Base-by-base conservation (phyloP, 495 filamentous ascomycete genomes). In the Paragyromitra xinjiangensis region DNA sequence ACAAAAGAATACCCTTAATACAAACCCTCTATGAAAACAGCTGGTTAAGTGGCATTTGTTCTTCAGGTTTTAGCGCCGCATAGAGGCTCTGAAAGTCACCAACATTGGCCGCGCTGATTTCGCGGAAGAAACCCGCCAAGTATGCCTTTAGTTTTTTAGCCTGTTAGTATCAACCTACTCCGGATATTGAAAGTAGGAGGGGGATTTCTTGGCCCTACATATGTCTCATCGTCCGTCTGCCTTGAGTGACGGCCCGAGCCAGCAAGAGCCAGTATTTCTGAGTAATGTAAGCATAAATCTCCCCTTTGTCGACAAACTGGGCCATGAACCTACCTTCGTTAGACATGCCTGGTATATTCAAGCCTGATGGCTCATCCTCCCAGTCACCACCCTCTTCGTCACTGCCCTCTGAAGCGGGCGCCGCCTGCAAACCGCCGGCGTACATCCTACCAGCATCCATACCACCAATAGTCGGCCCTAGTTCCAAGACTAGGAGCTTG, bases 401-500 rank as follows among this genome's bases (percentile, higher is more conserved):
- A 6, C 89, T 90, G 55, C 87, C 73, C 87, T 55, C 85, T 87
- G 48, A 88, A 87, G 29, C 88, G 85, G 19, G 89, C 3, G 51
- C 61, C 11, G 44, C 26, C 84, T 22, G 88, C 87, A 0, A 86
- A 64, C 50, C 71, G 8, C 64, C 61, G 40, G 63, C 6, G 16
- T 82, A 75, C 34, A 66, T 87, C 0, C 87, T 87, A 1, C 85
- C 85, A 0, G 87, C 86, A 0, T 88, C 88, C 39, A 88, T 86
- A 12, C 90, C 88, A 14, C 86, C 86, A 12, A 86, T 88, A 16
- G 91, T 90, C 3, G 91, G 90, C 24, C 86, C 86, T 34, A 99
- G 88, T 83, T 99, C 95, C 82, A 97, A 92, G 63, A 98, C 90
- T 0, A 99, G 88, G 7, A 99, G 92, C 85, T 99, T 99, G 84